Evolutionary conservation across 208 protist species (phyloP), one percentile per base, ranked within the genome.

Genomic region (Acanthamoeba healyi): DNA sequence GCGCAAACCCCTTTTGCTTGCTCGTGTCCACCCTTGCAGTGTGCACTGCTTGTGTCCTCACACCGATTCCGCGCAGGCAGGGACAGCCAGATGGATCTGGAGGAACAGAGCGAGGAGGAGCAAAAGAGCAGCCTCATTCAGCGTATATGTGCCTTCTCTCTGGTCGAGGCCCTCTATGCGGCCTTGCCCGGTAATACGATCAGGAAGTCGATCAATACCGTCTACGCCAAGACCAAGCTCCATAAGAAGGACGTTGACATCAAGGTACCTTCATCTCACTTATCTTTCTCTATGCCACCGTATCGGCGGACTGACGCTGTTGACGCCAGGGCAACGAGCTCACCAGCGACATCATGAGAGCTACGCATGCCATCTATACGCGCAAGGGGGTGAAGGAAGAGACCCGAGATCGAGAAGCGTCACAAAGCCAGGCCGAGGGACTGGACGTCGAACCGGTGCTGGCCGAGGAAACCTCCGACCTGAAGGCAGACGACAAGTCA

Each of bases 261-360:
- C 29, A 63, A 94, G 67, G 51, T 44, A 63, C 22, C 24, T 34
- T 17, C 32, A 10, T 9, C 34, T 32, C 32, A 6, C 14, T 77
- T 46, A 4, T 51, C 34, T 49, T 49, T 12, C 12, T 96, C 12
- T 95, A 95, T 44, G 46, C 46, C 49, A 44, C 54, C n/a, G 94
- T 88, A 46, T 49, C 10, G 7, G n/a, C 54, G 19, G n/a, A n/a
- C n/a, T n/a, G n/a, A n/a, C n/a, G n/a, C n/a, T n/a, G n/a, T n/a
- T n/a, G n/a, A n/a, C n/a, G n/a, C n/a, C 96, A 96, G 24, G 98
- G 98, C 0, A 98, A 97, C 26, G 98, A 98, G 94, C 91, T 99
- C 0, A 98, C 97, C 2, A 84, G 96, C 22, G 95, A 95, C 40
- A 70, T 98, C 19, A 98, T 98, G 94, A 95, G 98, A 72, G 86